Conservation (phyloP, 2,329 filamentous ascomycete genomes). For the Stylonectria norvegica region DNA sequence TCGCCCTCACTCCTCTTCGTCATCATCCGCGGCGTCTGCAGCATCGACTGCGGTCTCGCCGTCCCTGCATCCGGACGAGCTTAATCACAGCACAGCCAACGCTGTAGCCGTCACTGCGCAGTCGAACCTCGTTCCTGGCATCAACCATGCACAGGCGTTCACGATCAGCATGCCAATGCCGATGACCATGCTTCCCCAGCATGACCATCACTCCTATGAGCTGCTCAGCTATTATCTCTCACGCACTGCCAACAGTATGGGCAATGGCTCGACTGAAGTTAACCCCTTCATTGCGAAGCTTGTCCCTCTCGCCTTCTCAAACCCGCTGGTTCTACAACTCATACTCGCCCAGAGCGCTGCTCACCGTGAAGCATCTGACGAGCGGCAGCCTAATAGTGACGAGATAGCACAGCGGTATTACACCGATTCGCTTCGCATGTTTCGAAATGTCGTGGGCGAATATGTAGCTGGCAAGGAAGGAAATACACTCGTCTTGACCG, state of each 20-base stretch:
- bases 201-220: constrained; percentile 38
- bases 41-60: constrained; percentile 6
- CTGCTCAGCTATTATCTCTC: constrained; percentile 44
- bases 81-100: constrained; percentile 19
- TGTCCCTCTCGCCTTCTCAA: constrained; percentile 44
- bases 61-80: constrained; percentile 7
- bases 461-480: constrained; percentile 34
- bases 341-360: constrained; percentile 44
- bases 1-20: constrained; percentile 17
- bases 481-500: constrained; percentile 37
- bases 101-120: constrained; percentile 17
- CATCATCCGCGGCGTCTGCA: constrained; percentile 18
- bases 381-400: constrained; percentile 23
- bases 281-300: constrained; percentile 46
- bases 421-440: constrained; percentile 34
- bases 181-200: constrained; percentile 29
- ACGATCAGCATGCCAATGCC: constrained; percentile 17
- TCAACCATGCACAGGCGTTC: too few relatives aligned
- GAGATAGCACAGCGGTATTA: constrained; percentile 36
- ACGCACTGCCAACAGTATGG: constrained; percentile 45
- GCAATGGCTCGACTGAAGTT: constrained; percentile 43
- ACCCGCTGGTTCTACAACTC: constrained; percentile 43
- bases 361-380: constrained; percentile 34
- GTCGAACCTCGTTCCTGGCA: constrained; percentile 4
- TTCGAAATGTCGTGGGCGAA: constrained; percentile 33